Evolutionary conservation across 306 rosid genomes (phyloP).

Genomic region (Hippophae tibetana): DNA sequence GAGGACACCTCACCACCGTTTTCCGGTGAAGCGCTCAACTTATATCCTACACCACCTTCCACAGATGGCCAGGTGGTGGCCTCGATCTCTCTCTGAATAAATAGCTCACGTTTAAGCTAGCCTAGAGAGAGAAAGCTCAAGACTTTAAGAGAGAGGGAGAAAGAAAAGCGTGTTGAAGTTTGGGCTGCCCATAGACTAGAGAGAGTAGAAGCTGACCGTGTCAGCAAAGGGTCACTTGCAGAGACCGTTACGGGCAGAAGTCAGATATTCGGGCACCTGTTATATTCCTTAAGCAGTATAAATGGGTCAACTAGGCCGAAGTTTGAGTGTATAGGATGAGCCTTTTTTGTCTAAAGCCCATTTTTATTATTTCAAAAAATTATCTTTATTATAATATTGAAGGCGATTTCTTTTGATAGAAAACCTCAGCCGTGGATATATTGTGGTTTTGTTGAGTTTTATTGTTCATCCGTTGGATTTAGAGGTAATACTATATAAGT

Average conservation of each 20-base stretch:
- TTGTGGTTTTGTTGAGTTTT: no score
- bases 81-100: constrained; percentile 17
- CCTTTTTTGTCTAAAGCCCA: no score
- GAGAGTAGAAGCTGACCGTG: constrained; percentile 40
- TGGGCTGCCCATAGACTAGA: constrained; percentile 15
- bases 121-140: constrained; percentile 7
- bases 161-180: constrained; percentile 10
- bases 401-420: no score
- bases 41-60: constrained; percentile 35
- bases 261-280: constrained; percentile 45
- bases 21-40: constrained; percentile 21
- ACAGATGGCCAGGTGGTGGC: constrained; percentile 24
- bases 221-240: constrained; percentile 31
- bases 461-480: no score
- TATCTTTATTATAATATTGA: no score
- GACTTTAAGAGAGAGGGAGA: constrained; percentile 14
- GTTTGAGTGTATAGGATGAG: no score
- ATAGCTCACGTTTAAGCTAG: constrained; percentile 36
- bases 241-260: constrained; percentile 29
- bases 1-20: constrained; percentile 12
- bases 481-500: no score
- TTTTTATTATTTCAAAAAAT: no score
- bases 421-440: no score
- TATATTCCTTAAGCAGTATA: constrained; percentile 10
- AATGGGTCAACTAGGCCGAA: constrained; percentile 13